These are phyloP conservation scores for Pythium rhizo-oryzae DNA, from an alignment of 352 stramenopile genomes.

Conservation along the genomic window DNA sequence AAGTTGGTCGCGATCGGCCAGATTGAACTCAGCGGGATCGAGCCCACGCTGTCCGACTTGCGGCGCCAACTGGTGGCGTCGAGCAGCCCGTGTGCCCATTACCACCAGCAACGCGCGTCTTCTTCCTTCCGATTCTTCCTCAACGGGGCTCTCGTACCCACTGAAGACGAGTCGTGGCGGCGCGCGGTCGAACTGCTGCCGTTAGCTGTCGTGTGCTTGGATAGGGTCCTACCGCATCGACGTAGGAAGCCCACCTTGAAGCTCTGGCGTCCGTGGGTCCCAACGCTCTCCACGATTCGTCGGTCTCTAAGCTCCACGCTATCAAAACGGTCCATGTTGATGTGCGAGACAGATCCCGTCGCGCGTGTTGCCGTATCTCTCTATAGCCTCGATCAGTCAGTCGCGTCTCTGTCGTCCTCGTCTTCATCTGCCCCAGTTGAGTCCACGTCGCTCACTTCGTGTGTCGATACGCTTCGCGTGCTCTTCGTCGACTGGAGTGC, in stretches of 20 bases:
- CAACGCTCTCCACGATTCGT: slow-evolving; percentile 2
- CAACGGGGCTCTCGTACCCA: background rate
- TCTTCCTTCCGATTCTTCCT: slow-evolving; percentile 22
- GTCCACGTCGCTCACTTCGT: slow-evolving; percentile 10
- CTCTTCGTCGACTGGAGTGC: slow-evolving; percentile 50
- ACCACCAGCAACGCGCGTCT: background rate
- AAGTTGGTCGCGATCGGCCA: slow-evolving; percentile 10
- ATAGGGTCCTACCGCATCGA: background rate
- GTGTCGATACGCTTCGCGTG: too few relatives aligned
- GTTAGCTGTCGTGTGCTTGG: slow-evolving; percentile 14
- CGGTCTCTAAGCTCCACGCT: background rate
- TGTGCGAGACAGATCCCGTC: background rate
- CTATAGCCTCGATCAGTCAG: slow-evolving; percentile 12
- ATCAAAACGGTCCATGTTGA: background rate
- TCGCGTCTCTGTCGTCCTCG: background rate
- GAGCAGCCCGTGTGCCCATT: background rate
- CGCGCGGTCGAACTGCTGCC: slow-evolving; percentile 19
- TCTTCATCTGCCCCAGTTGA: background rate
- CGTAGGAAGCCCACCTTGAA: background rate
- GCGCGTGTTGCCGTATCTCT: slow-evolving; percentile 1
- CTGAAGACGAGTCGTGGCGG: slow-evolving; percentile 14
- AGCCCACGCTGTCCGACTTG: slow-evolving; percentile 6
- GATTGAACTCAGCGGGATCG: background rate
- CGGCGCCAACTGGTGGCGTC: slow-evolving; percentile 4
- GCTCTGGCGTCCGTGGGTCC: slow-evolving; percentile 1